A percentile compares a stretch with the other conserved stretches of the same genome.
phyloP scores from a whole-genome alignment of 768 basidiomycete genomes.

The Epithele typhae region DNA sequence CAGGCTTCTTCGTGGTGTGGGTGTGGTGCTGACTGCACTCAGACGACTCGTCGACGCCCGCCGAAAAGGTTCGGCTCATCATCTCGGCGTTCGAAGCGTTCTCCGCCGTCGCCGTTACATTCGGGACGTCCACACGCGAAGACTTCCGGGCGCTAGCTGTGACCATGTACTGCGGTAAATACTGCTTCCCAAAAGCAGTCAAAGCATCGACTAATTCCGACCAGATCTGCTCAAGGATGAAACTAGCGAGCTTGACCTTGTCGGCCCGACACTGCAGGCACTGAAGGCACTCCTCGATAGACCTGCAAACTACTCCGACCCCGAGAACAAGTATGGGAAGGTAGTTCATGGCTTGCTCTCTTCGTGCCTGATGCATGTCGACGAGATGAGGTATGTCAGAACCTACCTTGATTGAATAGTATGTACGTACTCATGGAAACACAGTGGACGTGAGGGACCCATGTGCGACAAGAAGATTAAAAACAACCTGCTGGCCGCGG shows the following conservation, averaged over 20 bases:
- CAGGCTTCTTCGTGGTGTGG: neutral
- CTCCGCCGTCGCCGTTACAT: constrained; percentile 50
- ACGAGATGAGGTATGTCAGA: constrained; percentile 78
- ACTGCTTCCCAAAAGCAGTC: neutral
- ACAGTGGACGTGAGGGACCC: constrained; percentile 73
- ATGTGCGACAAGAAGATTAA: constrained; percentile 82
- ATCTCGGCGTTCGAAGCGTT: constrained; percentile 60
- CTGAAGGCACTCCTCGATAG: constrained; percentile 71
- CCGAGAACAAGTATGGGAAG: constrained; percentile 49
- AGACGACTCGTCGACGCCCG: constrained; percentile 42
- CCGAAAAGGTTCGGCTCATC: constrained; percentile 63
- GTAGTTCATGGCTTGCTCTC: constrained; percentile 82
- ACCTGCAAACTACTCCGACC: constrained; percentile 38
- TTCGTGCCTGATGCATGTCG: constrained; percentile 78
- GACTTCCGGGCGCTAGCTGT: constrained; percentile 78
- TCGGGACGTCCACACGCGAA: constrained; percentile 54
- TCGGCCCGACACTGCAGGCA: constrained; percentile 74
- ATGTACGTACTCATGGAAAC: neutral
- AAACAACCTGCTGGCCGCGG: constrained; percentile 83
- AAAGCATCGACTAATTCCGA: too few species aligned
- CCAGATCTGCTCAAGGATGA: constrained; percentile 86
- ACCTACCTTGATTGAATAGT: constrained; percentile 4
- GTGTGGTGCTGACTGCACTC: neutral
- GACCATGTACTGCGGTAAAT: constrained; percentile 71
- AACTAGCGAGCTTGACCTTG: constrained; percentile 70